Evolutionary conservation across 108 stramenopile species (phyloP).

Genomic region (Skeletonema menzelii): DNA sequence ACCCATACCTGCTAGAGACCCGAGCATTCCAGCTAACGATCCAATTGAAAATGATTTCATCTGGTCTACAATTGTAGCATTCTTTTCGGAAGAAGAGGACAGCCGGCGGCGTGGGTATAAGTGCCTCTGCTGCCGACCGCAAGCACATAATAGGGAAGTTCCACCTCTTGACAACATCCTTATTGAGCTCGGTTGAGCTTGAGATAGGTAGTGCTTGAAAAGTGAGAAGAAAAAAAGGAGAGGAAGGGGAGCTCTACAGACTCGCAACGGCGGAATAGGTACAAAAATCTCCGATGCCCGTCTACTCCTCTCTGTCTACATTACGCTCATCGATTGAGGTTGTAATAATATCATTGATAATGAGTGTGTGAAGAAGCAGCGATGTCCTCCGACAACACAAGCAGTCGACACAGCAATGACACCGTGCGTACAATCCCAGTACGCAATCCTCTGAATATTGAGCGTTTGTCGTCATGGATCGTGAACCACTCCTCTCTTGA

Average conservation of each 20-base stretch:
- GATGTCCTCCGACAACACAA: neutral
- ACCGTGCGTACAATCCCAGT: neutral
- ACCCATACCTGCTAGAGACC: slow-evolving; percentile 90
- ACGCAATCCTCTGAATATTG: neutral
- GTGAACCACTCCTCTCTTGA: neutral
- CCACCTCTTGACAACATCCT: neutral
- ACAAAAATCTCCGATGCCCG: too few species aligned
- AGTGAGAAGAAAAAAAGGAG: too few species aligned
- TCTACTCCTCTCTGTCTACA: too few species aligned
- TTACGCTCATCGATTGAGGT: too few species aligned
- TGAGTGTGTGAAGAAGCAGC: too few species aligned
- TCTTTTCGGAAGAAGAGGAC: neutral
- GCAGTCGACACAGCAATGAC: neutral
- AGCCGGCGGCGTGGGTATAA: neutral
- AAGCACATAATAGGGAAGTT: neutral
- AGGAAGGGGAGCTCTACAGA: too few species aligned
- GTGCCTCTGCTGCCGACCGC: neutral
- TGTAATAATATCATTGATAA: too few species aligned
- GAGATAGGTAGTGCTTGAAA: too few species aligned
- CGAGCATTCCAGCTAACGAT: slow-evolving; percentile 69
- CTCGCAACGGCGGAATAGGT: too few species aligned
- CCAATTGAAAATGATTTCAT: slow-evolving; percentile 71
- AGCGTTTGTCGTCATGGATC: neutral
- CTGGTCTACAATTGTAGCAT: slow-evolving; percentile 1
- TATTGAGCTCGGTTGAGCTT: too few species aligned